Evolutionary conservation across 306 rosid species (phyloP).

Genomic region (Potentilla sterilis): DNA sequence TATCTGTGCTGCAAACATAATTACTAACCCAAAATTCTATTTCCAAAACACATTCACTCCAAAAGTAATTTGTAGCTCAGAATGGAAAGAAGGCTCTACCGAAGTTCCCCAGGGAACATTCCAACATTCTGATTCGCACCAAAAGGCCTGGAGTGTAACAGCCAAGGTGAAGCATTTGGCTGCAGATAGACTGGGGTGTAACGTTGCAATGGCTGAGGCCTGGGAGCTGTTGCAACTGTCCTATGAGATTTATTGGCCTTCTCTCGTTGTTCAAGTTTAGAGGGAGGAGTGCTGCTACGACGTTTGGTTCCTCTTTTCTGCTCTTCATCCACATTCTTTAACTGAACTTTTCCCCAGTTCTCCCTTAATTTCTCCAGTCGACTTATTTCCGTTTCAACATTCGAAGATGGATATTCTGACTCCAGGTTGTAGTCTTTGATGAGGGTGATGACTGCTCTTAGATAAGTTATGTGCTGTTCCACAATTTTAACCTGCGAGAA

Average conservation of each 20-base stretch:
- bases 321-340: neutral
- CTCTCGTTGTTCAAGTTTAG: neutral
- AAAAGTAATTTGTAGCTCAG: neutral
- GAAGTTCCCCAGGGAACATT: too few relatives aligned
- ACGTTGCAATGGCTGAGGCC: neutral
- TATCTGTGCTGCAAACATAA: neutral
- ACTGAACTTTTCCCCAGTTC: neutral
- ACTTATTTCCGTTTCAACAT: constrained; percentile 25
- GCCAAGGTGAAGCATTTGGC: neutral
- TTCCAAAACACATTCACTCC: neutral
- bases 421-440: constrained; percentile 39
- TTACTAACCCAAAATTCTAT: neutral
- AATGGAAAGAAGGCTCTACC: neutral
- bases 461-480: constrained; percentile 33
- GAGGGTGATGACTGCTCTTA: constrained; percentile 31
- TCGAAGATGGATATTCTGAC: constrained; percentile 25
- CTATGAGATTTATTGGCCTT: neutral
- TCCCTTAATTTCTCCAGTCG: constrained; percentile 27
- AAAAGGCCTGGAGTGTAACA: neutral
- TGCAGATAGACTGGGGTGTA: neutral
- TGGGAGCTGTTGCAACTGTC: neutral
- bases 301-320: neutral
- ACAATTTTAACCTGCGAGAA: constrained; percentile 31
- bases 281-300: neutral
- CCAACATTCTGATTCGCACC: neutral